Base-by-base conservation (phyloP, 208 protist species). In the Wallacemonas sp. region DNA sequence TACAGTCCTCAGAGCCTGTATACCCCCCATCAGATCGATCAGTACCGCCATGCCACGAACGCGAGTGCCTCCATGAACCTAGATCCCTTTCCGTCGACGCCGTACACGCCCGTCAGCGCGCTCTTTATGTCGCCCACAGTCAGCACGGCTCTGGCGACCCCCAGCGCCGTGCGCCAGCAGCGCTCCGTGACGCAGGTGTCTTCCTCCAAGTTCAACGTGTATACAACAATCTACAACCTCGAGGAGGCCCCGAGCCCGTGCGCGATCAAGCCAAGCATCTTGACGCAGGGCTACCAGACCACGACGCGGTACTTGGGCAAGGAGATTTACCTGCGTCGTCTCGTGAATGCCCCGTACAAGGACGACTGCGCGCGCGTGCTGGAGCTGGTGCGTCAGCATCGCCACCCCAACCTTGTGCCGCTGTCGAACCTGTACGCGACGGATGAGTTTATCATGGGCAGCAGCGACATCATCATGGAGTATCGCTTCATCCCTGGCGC, bases 171-270 rank as follows among this genome's bases (percentile, higher is more conserved):
- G 6, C 74, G 70, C 9, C 74, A 77, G 46, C 72, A 74, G 9
- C 81, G 82, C 17, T 61, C 62, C 33, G 77, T 89, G 30, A 95
- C 90, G 17, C 72, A 80, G 33, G 90, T 95, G 2, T 88, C 86
- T 12, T 90, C 84, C 21, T 87, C 82, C 3, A 95, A 93, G 75
- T 95, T 95, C 64, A 73, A 83, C 39, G 70, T 74, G 44, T 95
- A 92, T 79, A 90, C 83, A n/a, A 92, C 90, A 56, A 90, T 95
- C 61, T 92, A 88, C 80, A 95, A 95, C 67, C 66, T 95, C 30
- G 86, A 95, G 70, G 48, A 79, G 38, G 81, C 87, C 64, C 61
- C 82, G 27, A 80, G 73, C 43, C 70, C 76, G 38, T 88, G 80
- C 47, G 60, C 76, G 63, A 78, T 89, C 64, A 70, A 83, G 56